Evolutionary conservation across 2,329 filamentous ascomycete genomes (phyloP).

Genomic region (Botrytis squamosa): DNA sequence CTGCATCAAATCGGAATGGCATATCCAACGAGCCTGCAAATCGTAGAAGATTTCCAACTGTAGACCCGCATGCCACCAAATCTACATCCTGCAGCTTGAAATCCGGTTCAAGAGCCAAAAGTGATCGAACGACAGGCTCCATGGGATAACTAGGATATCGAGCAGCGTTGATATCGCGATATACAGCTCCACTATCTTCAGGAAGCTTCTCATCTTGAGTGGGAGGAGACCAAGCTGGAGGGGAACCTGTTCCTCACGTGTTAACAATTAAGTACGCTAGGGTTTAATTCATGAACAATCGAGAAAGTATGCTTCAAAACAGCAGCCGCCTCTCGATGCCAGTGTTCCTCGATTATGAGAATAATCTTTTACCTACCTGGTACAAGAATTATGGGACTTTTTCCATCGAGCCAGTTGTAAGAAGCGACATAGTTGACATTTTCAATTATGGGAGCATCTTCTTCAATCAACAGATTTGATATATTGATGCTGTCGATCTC

Average conservation of each 20-base stretch:
- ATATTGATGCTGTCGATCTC: slow-evolving; percentile 27
- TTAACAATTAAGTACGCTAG: background rate
- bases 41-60: slow-evolving; percentile 59
- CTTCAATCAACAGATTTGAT: slow-evolving; percentile 29
- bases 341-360: background rate
- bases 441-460: slow-evolving; percentile 39
- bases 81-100: slow-evolving; percentile 46
- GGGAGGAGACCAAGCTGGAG: slow-evolving; percentile 51
- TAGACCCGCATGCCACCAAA: slow-evolving; percentile 60
- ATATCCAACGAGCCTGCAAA: slow-evolving; percentile 48
- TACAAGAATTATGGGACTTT: slow-evolving; percentile 44
- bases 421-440: slow-evolving; percentile 48
- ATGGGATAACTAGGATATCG: slow-evolving; percentile 43
- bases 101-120: slow-evolving; percentile 42
- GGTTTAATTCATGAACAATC: background rate
- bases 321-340: background rate
- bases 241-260: slow-evolving; percentile 44
- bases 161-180: slow-evolving; percentile 47
- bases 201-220: slow-evolving; percentile 39
- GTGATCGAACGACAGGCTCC: slow-evolving; percentile 44
- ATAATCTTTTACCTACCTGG: slow-evolving; percentile 43
- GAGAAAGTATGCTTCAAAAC: background rate
- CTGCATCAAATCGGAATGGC: slow-evolving; percentile 58
- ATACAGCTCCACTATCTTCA: slow-evolving; percentile 44
- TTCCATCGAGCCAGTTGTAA: slow-evolving; percentile 50